Base-by-base conservation (phyloP, 768 basidiomycete genomes). In the Phanerochaete carnosa region DNA sequence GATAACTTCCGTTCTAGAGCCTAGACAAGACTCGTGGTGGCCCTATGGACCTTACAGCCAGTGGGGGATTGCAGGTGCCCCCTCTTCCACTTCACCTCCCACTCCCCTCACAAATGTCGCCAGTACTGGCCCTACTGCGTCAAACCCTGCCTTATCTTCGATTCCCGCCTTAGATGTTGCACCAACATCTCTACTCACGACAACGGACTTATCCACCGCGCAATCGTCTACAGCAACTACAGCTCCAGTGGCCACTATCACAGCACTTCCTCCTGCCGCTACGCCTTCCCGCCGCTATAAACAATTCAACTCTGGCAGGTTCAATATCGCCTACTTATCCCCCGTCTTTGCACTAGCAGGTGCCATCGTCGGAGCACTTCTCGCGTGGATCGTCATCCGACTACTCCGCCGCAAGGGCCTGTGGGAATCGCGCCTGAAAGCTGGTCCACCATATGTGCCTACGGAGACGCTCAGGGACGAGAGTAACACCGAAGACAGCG, bases 11-110 rank as follows among this genome's bases (percentile, higher is more conserved):
- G 35, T 28, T 12, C 19, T 55, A 45, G 23, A 19, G 26, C 47
- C 39, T 8, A 39, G 58, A 25, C 58, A 59, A 37, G 37, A 50
- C 29, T 8, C 23, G 4, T 74, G 73, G 73, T 74, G 73, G 73
- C 73, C 73, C 0, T 75, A 73, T 54, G 72, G 72, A 0, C 53
- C 72, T 1, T 72, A 68, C 67, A 63, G 68, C 3, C 61, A 66
- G 45, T 60, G 56, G n/a, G 59, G 51, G 6, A 33, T 39, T 7
- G 45, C 61, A 4, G 55, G 47, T 23, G 43, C 59, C 12, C 30
- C 26, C 23, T 46, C 49, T 11, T 28, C 58, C 22, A 19, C 28
- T 39, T n/a, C 52, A 8, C 8, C 25, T 28, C 39, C 50, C 45
- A 49, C 52, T 53, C 16, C 50, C 23, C n/a, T 54, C n/a, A 15